Evolutionary conservation across 2,329 filamentous ascomycete species (phyloP).

Genomic region (Polychaeton citri): DNA sequence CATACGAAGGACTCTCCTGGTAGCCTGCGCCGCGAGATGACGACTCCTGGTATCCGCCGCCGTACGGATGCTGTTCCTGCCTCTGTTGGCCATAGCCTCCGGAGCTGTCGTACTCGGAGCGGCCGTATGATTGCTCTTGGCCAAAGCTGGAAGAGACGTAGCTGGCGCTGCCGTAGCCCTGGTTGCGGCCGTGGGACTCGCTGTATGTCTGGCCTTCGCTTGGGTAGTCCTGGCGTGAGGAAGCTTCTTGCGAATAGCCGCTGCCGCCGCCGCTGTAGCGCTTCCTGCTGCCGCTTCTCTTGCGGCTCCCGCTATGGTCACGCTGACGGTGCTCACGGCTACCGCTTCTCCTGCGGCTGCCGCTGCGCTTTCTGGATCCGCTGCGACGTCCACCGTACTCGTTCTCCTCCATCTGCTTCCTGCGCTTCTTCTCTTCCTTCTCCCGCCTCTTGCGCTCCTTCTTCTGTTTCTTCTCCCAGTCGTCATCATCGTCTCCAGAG

Average conservation of each 20-base stretch:
- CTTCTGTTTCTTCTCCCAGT: slow-evolving; percentile 21
- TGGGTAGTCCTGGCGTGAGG: background rate
- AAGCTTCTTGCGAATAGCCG: background rate
- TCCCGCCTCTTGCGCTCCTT: slow-evolving; percentile 28
- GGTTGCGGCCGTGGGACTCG: background rate
- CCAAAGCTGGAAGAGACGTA: slow-evolving; percentile 1
- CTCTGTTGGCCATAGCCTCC: background rate
- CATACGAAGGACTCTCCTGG: no score
- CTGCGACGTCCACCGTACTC: slow-evolving; percentile 6
- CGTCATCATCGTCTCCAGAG: slow-evolving; percentile 22
- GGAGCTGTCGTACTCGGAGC: background rate
- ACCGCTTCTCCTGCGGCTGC: slow-evolving; percentile 1
- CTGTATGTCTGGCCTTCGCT: background rate
- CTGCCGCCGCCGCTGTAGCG: slow-evolving; percentile 1
- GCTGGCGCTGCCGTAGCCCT: slow-evolving; percentile 6
- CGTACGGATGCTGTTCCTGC: no score
- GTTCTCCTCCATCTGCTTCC: slow-evolving; percentile 13
- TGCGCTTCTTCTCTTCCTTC: slow-evolving; percentile 21
- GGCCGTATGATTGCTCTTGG: background rate
- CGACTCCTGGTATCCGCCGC: no score
- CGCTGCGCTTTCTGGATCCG: background rate
- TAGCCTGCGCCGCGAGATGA: no score
- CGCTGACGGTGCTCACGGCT: slow-evolving; percentile 1
- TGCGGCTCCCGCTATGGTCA: slow-evolving; percentile 18
- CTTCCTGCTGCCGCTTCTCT: slow-evolving; percentile 22